Evolutionary conservation across 768 basidiomycete species (phyloP).

Genomic region (Termitomyces sp.): DNA sequence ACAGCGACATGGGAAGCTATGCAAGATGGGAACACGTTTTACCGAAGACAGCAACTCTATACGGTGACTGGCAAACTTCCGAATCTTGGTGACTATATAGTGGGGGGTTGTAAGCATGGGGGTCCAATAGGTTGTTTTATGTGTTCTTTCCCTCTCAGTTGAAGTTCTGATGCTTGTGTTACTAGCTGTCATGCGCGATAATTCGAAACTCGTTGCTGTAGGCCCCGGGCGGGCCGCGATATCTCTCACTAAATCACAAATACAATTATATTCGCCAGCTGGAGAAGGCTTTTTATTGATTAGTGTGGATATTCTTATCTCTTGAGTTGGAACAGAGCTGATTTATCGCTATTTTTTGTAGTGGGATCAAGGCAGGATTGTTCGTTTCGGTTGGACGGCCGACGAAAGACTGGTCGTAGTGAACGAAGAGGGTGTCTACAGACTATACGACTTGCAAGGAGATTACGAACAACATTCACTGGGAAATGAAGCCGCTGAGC

Average conservation of each 20-base stretch:
- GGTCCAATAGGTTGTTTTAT: conserved; percentile 77
- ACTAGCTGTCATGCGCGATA: conserved; percentile 85
- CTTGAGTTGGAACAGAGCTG: conserved; percentile 18
- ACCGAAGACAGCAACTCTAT: conserved; percentile 82
- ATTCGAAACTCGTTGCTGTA: conserved; percentile 73
- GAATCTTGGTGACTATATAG: conserved; percentile 73
- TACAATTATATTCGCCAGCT: conserved; percentile 85
- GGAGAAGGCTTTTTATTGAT: conserved; percentile 69
- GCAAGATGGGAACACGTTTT: conserved; percentile 85
- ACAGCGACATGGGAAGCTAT: conserved; percentile 89
- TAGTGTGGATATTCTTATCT: conserved; percentile 58
- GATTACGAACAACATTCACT: conserved; percentile 86
- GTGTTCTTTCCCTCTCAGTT: neutral
- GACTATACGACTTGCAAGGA: conserved; percentile 84
- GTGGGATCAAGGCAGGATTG: conserved; percentile 90
- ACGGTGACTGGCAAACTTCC: conserved; percentile 77
- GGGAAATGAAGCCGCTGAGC: conserved; percentile 77
- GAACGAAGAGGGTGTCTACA: conserved; percentile 90
- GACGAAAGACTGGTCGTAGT: conserved; percentile 82
- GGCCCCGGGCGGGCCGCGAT: conserved; percentile 46
- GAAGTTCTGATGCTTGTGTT: neutral
- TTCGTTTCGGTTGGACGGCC: conserved; percentile 82
- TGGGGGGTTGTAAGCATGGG: conserved; percentile 81
- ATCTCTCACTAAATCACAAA: conserved; percentile 70
- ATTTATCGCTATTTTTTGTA: conserved; percentile 28